A percentile compares a stretch with the other conserved stretches of the same genome.
Conservation (phyloP, 2,329 filamentous ascomycete species). For the Cadophora sp. region DNA sequence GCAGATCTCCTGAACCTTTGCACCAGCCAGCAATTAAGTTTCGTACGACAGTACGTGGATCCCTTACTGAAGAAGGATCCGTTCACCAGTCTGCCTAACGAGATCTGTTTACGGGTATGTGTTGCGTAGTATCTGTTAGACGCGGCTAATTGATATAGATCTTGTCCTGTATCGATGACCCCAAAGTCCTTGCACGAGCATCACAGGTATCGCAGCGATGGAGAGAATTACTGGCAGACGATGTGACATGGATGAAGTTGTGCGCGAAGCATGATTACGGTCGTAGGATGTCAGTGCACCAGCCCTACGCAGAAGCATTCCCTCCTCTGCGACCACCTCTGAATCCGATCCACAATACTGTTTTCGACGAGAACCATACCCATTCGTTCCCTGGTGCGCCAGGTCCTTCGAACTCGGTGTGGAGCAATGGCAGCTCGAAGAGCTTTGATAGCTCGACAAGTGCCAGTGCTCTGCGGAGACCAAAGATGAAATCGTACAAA, state of each 20-base stretch:
- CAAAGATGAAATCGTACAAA: slow-evolving; percentile 82
- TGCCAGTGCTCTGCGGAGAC: slow-evolving; percentile 54
- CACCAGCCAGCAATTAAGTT: slow-evolving; percentile 93
- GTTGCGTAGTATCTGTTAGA: neutral
- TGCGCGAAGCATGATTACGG: slow-evolving; percentile 95
- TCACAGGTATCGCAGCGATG: slow-evolving; percentile 96
- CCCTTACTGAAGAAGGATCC: slow-evolving; percentile 95
- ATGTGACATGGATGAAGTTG: slow-evolving; percentile 97
- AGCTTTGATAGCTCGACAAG: slow-evolving; percentile 62
- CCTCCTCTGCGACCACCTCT: slow-evolving; percentile 40
- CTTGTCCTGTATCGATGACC: slow-evolving; percentile 95
- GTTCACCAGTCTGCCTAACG: slow-evolving; percentile 89
- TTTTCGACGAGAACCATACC: slow-evolving; percentile 32
- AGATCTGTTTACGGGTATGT: slow-evolving; percentile 86
- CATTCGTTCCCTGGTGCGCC: slow-evolving; percentile 57
- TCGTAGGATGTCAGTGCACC: slow-evolving; percentile 56
- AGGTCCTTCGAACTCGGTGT: slow-evolving; percentile 51
- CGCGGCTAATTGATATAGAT: slow-evolving; percentile 62
- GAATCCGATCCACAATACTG: slow-evolving; percentile 37
- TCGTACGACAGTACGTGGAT: slow-evolving; percentile 95
- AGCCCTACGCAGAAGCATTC: slow-evolving; percentile 34
- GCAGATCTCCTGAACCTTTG: slow-evolving; percentile 92
- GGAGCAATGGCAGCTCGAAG: slow-evolving; percentile 46
- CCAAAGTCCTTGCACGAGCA: slow-evolving; percentile 88
- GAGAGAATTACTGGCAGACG: slow-evolving; percentile 91